Percentiles rank a stretch among this genome's conserved stretches.
phyloP scores from a whole-genome alignment of 208 protist genomes.

The Borovskyia barvae region DNA sequence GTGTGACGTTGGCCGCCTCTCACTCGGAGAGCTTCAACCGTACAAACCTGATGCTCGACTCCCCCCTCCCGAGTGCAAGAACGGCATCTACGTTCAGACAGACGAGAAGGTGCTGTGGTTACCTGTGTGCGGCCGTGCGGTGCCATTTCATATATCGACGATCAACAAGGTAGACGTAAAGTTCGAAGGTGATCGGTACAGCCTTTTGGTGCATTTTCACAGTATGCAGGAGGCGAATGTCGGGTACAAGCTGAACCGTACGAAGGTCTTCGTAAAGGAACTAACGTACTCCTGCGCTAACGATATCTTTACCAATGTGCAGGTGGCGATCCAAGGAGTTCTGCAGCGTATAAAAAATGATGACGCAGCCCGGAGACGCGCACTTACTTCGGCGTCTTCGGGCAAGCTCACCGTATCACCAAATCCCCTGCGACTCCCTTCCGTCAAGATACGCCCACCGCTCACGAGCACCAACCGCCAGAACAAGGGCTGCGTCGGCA shows the following conservation, averaged over 20 bases:
- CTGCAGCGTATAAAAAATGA: slow-evolving; percentile 77
- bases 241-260: slow-evolving; percentile 79
- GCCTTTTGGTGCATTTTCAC: slow-evolving; percentile 90
- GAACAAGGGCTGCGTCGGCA: slow-evolving; percentile 83
- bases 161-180: slow-evolving; percentile 94
- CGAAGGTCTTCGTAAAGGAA: slow-evolving; percentile 88
- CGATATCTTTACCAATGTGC: slow-evolving; percentile 61
- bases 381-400: slow-evolving; percentile 38
- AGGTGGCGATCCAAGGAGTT: slow-evolving; percentile 62
- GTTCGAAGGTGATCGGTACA: slow-evolving; percentile 71
- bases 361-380: slow-evolving; percentile 55
- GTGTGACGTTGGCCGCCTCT: slow-evolving; percentile 65
- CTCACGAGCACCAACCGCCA: slow-evolving; percentile 60
- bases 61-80: slow-evolving; percentile 28
- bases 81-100: slow-evolving; percentile 81
- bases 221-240: slow-evolving; percentile 77
- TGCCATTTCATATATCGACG: slow-evolving; percentile 95
- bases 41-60: slow-evolving; percentile 32
- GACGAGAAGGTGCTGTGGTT: slow-evolving; percentile 91
- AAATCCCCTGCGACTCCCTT: slow-evolving; percentile 62
- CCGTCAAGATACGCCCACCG: slow-evolving; percentile 91
- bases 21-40: slow-evolving; percentile 62
- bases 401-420: slow-evolving; percentile 44
- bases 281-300: slow-evolving; percentile 61
- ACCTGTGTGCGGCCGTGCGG: slow-evolving; percentile 88